Evolutionary conservation across 2,329 filamentous ascomycete genomes (phyloP), one percentile per base, ranked within the genome.

Genomic region (Immersiporthe knoxdaviesiana): DNA sequence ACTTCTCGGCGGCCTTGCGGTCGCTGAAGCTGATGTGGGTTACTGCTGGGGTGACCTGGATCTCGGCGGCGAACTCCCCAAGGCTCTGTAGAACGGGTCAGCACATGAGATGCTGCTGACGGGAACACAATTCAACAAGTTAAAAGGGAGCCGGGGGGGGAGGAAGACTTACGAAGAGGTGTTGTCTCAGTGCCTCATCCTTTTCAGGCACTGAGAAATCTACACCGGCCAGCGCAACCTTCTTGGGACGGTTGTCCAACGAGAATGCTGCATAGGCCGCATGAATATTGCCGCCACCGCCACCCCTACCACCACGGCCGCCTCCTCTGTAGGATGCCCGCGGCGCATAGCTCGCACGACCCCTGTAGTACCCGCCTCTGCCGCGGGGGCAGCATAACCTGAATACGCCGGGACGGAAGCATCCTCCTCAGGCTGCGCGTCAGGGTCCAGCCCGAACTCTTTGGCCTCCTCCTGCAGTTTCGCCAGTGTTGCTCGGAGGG

Each of bases 231-330:
- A 95, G 80, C 7, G 86, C 84, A 12, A 96, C 82, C 71, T 85
- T 89, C 76, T 87, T 91, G 0, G 92, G 90, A 59, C 92, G 84
- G 77, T 94, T 94, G 75, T 96, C 92, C 30, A 96, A 83, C 24
- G 90, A 90, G 73, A 90, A 91, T 41, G 85, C 84, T 4, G 84
- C 87, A 73, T 89, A 89, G 0, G 84, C 85, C 2, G 85, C 84
- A 61, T 85, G 84, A 65, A 84, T 81, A 41, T 84, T 84, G 59
- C 82, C 35, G 35, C 35, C 77, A 68, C 16, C 84, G 84, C 63
- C 83, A 72, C 30, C 77, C 68, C 16, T 84, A 83, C 63, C 83
- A 72, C 30, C 80, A 78, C 24, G 81, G 77, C 18, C 81, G 70
- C 74, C 82, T 73, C 74, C 82, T 73, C 70, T 75, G 77, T 35